A percentile compares a stretch with the other conserved stretches of the same genome.
Conservation (phyloP, 306 rosid genomes). For the Prosopis cineraria region DNA sequence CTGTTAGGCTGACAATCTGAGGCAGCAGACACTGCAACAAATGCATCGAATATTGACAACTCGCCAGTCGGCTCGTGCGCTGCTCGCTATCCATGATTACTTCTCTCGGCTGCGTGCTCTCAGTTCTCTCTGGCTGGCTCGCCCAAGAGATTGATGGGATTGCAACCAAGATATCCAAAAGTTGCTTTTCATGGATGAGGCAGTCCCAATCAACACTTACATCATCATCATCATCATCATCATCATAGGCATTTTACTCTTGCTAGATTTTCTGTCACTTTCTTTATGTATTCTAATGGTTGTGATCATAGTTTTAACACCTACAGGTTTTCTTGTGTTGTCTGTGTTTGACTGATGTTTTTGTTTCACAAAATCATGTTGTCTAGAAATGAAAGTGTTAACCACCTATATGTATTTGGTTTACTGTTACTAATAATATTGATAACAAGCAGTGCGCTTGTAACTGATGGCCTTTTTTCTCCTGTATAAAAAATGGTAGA, state of each 20-base stretch:
- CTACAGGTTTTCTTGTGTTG: conserved; percentile 6
- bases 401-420: conserved; percentile 35
- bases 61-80: conserved; percentile 96
- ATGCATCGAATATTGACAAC: conserved; percentile 95
- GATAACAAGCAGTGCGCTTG: conserved; percentile 1
- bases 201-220: conserved; percentile 2
- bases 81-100: conserved; percentile 88
- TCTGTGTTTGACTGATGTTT: conserved; percentile 27
- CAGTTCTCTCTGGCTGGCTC: conserved; percentile 97
- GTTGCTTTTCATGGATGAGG: conserved; percentile 25
- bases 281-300: not conserved
- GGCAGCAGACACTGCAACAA: conserved; percentile 96
- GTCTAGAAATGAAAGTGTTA: conserved; percentile 36
- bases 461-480: not conserved
- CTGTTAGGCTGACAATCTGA: conserved; percentile 86
- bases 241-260: conserved; percentile 29
- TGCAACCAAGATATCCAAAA: not conserved
- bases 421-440: conserved; percentile 28
- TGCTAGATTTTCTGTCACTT: not conserved
- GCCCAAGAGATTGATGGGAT: conserved; percentile 74
- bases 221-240: not conserved
- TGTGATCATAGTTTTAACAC: not conserved
- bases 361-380: conserved; percentile 22
- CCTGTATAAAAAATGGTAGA: not conserved
- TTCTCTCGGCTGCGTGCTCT: conserved; percentile 91